phyloP scores from a whole-genome alignment of 202 grass and related monocot genomes.

The Hordeum pubiflorum region DNA sequence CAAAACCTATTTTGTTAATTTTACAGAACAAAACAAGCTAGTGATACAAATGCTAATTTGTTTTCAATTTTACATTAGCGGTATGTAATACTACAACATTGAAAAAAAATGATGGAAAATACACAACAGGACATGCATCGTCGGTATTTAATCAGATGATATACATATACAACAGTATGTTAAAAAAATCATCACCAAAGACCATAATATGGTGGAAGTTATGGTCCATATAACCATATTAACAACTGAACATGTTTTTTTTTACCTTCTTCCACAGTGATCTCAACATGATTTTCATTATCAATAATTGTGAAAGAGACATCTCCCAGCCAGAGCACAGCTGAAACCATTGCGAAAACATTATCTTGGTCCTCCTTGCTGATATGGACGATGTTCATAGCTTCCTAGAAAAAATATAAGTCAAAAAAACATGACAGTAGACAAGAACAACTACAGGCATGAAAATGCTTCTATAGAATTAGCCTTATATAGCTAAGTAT shows the following conservation, averaged over 20 bases:
- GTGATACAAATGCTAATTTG: conserved; percentile 3
- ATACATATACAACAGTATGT: not conserved
- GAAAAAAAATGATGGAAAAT: not conserved
- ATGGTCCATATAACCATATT: not conserved
- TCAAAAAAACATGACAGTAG: conserved; percentile 25
- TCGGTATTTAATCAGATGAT: not conserved
- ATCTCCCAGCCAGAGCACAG: conserved; percentile 85
- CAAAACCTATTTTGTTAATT: conserved; percentile 5
- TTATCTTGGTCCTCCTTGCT: conserved; percentile 89
- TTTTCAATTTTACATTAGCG: not conserved
- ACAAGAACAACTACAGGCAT: conserved; percentile 7
- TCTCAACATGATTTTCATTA: conserved; percentile 94
- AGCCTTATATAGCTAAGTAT: not conserved
- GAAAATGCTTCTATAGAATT: not conserved
- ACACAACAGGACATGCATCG: not conserved
- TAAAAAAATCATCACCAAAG: not conserved
- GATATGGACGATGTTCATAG: conserved; percentile 94
- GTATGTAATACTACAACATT: not conserved
- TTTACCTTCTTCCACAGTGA: conserved; percentile 84
- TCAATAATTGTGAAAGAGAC: conserved; percentile 80
- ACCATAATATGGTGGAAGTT: not conserved
- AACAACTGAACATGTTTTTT: not conserved
- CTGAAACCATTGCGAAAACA: conserved; percentile 78
- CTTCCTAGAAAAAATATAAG: conserved; percentile 51
- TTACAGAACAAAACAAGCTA: not conserved